Percentiles rank a stretch among this genome's conserved stretches.
phyloP scores from a whole-genome alignment of 495 filamentous ascomycete species.

The Penicillium lagena region DNA sequence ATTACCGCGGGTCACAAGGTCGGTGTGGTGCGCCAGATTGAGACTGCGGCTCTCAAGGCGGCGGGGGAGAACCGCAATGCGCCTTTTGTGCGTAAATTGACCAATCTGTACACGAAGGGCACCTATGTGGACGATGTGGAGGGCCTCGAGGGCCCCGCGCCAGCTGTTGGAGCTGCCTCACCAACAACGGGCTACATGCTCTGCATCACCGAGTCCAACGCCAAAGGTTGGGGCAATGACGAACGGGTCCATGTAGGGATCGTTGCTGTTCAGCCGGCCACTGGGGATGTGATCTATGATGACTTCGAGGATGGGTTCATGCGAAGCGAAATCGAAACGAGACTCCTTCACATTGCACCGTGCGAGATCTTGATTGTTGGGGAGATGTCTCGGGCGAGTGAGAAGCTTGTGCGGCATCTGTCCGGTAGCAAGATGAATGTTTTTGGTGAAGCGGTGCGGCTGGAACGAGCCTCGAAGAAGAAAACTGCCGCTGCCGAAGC shows the following conservation, averaged over 20 bases:
- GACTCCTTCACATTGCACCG: slow-evolving; percentile 88
- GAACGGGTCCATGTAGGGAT: slow-evolving; percentile 92
- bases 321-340: slow-evolving; percentile 92
- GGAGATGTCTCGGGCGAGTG: slow-evolving; percentile 84
- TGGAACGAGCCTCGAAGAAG: slow-evolving; percentile 67
- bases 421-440: slow-evolving; percentile 86
- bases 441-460: slow-evolving; percentile 81
- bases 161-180: slow-evolving; percentile 46
- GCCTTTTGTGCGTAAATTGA: slow-evolving; percentile 87
- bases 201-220: slow-evolving; percentile 83
- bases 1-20: slow-evolving; percentile 93
- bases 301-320: slow-evolving; percentile 98
- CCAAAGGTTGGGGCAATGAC: slow-evolving; percentile 81
- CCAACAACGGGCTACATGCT: slow-evolving; percentile 84
- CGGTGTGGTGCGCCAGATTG: slow-evolving; percentile 90
- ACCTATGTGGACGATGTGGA: slow-evolving; percentile 96
- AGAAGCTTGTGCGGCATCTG: slow-evolving; percentile 87
- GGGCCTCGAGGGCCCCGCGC: slow-evolving; percentile 54
- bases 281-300: slow-evolving; percentile 94
- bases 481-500: slow-evolving; percentile 81
- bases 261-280: slow-evolving; percentile 90
- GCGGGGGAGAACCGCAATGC: slow-evolving; percentile 92
- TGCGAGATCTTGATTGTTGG: slow-evolving; percentile 97
- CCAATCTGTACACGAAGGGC: slow-evolving; percentile 96
- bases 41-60: slow-evolving; percentile 96